These are phyloP conservation scores for Osmanthus fragrans DNA, from an alignment of 257 asterid genomes.

Conservation along the genomic window DNA sequence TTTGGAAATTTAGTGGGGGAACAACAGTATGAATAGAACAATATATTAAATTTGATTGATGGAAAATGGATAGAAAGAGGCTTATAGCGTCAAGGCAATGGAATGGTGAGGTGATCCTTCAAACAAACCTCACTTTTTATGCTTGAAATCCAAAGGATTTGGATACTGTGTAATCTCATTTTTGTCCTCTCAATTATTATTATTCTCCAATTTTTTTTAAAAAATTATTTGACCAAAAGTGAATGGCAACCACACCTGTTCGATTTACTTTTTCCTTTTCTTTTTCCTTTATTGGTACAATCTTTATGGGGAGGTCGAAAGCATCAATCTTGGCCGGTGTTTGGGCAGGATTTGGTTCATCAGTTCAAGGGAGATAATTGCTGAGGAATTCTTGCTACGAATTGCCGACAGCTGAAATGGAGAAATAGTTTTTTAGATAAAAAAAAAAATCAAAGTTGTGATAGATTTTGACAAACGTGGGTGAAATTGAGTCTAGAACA, in stretches of 20 bases:
- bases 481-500: no score
- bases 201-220: neutral
- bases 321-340: no score
- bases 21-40: neutral
- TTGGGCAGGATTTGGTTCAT: no score
- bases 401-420: no score
- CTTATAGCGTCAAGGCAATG: neutral
- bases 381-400: no score
- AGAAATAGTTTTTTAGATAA: no score
- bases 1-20: neutral
- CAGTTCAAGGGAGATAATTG: no score
- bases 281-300: no score
- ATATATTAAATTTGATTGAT: neutral
- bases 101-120: neutral
- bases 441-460: no score
- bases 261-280: neutral
- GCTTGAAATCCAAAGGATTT: neutral
- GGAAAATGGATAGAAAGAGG: neutral
- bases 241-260: neutral
- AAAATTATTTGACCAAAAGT: neutral
- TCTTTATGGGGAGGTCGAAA: no score
- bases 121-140: neutral
- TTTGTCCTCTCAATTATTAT: neutral
- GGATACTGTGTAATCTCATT: neutral
- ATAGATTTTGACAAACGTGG: no score